Percentiles rank a stretch among this genome's conserved stretches.
These are phyloP conservation scores for Oryza brachyantha DNA, from an alignment of 176 grass and related monocot genomes.

Conservation along the genomic window DNA sequence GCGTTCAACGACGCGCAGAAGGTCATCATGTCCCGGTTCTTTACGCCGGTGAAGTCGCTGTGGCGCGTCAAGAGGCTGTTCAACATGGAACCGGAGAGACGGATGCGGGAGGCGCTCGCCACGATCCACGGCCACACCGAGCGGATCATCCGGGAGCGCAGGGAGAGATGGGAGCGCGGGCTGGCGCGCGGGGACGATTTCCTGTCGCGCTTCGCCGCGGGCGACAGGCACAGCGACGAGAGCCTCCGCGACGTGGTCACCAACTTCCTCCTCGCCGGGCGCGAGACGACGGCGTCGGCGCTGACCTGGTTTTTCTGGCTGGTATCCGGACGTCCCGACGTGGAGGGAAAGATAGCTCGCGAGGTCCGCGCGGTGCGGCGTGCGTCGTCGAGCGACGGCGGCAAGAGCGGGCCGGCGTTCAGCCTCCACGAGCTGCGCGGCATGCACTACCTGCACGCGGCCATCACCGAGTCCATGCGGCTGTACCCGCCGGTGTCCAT, in stretches of 20 bases:
- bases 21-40: constrained; percentile 36
- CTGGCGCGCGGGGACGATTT: constrained; percentile 33
- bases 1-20: constrained; percentile 47
- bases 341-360: constrained; percentile 42
- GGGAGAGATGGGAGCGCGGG: constrained; percentile 1
- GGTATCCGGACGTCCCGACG: constrained; percentile 36
- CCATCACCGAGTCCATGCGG: constrained; percentile 62
- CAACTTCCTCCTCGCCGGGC: constrained; percentile 65
- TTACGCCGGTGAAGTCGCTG: constrained; percentile 29
- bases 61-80: constrained; percentile 64
- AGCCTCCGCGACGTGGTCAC: constrained; percentile 58
- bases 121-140: constrained; percentile 44
- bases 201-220: constrained; percentile 53
- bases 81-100: constrained; percentile 42
- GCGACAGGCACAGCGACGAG: constrained; percentile 34
- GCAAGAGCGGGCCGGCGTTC: constrained; percentile 8
- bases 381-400: not conserved
- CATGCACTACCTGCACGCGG: constrained; percentile 68
- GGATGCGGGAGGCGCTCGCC: constrained; percentile 27
- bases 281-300: constrained; percentile 73
- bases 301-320: constrained; percentile 89
- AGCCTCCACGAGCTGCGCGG: constrained; percentile 48
- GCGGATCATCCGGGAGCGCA: constrained; percentile 34
- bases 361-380: constrained; percentile 36
- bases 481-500: constrained; percentile 60